Percentiles rank a stretch among this genome's conserved stretches.
Evolutionary conservation across 352 stramenopile genomes (phyloP).

Genomic region (Aphanomyces cochlioides): DNA sequence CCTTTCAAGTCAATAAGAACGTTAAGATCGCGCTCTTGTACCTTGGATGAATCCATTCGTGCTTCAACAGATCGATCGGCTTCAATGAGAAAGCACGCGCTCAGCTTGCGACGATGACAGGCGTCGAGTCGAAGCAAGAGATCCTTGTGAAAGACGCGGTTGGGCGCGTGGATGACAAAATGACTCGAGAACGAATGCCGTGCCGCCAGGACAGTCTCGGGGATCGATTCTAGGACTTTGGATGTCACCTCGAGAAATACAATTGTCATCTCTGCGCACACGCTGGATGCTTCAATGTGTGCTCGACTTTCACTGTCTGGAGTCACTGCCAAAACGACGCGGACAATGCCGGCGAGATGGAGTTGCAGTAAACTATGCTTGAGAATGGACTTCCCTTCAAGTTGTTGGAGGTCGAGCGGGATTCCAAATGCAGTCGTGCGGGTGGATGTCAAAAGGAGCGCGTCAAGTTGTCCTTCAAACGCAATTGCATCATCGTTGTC

Average conservation of each 20-base stretch:
- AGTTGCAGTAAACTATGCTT: constrained; percentile 75
- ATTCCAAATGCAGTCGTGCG: constrained; percentile 21
- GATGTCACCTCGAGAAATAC: constrained; percentile 80
- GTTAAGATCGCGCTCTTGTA: neutral
- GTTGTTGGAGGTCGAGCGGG: constrained; percentile 29
- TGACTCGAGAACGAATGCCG: constrained; percentile 74
- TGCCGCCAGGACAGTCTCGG: constrained; percentile 57
- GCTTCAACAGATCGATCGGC: constrained; percentile 38
- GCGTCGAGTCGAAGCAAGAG: constrained; percentile 63
- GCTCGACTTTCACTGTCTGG: constrained; percentile 57
- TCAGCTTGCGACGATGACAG: constrained; percentile 54
- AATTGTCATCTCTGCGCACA: constrained; percentile 78
- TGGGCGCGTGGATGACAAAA: constrained; percentile 82
- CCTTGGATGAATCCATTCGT: constrained; percentile 9
- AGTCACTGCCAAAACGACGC: constrained; percentile 73
- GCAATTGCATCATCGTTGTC: neutral
- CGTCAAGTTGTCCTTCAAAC: neutral
- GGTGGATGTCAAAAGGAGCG: constrained; percentile 19
- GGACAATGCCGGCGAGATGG: constrained; percentile 64
- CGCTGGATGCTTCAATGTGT: constrained; percentile 58
- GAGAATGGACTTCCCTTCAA: constrained; percentile 71
- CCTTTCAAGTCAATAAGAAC: neutral
- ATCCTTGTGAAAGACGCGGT: constrained; percentile 81
- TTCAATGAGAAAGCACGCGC: constrained; percentile 71
- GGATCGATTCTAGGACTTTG: constrained; percentile 48